Evolutionary conservation across 306 rosid genomes (phyloP).

Genomic region (Glycine latifolia): DNA sequence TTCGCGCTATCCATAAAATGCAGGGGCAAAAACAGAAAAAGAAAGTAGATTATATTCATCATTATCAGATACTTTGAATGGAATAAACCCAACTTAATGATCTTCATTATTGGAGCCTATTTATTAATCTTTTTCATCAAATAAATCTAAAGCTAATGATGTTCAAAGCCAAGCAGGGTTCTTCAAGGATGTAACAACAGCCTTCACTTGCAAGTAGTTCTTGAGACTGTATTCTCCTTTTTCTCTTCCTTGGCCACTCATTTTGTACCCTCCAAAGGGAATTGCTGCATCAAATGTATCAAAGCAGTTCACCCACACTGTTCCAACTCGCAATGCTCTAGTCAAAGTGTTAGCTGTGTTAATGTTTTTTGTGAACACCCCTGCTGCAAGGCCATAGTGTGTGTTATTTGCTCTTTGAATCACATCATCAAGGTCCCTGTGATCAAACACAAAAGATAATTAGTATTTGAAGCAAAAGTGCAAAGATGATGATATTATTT

Average conservation of each 20-base stretch:
- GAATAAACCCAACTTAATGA: conserved; percentile 4
- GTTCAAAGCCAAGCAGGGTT: conserved; percentile 82
- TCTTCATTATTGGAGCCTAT: conserved; percentile 12
- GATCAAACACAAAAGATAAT: not conserved
- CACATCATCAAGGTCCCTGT: conserved; percentile 71
- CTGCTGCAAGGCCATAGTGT: conserved; percentile 81
- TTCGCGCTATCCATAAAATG: not conserved
- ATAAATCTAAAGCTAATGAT: not conserved
- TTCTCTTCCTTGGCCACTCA: conserved; percentile 85
- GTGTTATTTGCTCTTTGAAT: conserved; percentile 66
- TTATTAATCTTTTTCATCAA: conserved; percentile 37
- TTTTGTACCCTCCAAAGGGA: conserved; percentile 88
- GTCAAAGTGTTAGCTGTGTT: conserved; percentile 74
- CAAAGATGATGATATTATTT: not conserved
- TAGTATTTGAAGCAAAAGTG: not conserved
- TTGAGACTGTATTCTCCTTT: conserved; percentile 74
- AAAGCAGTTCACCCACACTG: conserved; percentile 76
- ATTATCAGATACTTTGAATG: not conserved
- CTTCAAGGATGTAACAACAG: conserved; percentile 71
- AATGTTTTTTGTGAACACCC: conserved; percentile 68
- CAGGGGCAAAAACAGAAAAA: not conserved
- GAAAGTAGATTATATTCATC: not conserved
- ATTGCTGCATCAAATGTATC: conserved; percentile 78
- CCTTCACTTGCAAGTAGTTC: conserved; percentile 88
- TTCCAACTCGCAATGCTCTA: conserved; percentile 72